These are phyloP conservation scores for Apiotrichum sp. DNA, from an alignment of 1,284 basidiomycete genomes.

Conservation along the genomic window DNA sequence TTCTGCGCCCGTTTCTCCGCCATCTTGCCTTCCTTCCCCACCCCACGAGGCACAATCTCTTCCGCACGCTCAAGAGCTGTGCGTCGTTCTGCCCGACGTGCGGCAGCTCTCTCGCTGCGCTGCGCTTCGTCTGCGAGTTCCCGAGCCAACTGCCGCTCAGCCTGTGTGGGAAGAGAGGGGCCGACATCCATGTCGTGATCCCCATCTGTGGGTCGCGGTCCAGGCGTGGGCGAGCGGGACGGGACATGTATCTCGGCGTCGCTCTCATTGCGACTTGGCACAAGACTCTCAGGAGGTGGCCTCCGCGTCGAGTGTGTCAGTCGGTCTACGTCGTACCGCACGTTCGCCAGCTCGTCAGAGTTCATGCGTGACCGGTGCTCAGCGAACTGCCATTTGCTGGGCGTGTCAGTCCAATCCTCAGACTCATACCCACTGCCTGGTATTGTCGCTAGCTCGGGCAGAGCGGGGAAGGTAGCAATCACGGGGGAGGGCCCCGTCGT, in stretches of 20 bases:
- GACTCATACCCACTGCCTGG: conserved; percentile 26
- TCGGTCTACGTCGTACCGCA: conserved; percentile 13
- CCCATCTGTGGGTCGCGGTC: not conserved
- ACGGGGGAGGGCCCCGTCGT: conserved; percentile 36
- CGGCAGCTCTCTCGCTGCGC: conserved; percentile 11
- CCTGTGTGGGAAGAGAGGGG: not conserved
- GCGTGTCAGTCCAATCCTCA: not conserved
- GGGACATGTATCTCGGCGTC: conserved; percentile 6
- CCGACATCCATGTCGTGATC: not conserved
- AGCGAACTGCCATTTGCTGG: conserved; percentile 40
- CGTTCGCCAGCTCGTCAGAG: conserved; percentile 17
- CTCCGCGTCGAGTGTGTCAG: conserved; percentile 5
- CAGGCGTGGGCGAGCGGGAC: conserved; percentile 5
- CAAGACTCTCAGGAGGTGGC: not conserved
- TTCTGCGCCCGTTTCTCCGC: conserved; percentile 43
- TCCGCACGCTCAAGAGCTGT: conserved; percentile 30
- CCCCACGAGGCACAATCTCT: conserved; percentile 34
- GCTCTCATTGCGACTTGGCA: conserved; percentile 4
- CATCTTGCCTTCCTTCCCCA: conserved; percentile 41
- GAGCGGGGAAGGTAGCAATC: conserved; percentile 28
- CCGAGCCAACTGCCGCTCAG: conserved; percentile 39
- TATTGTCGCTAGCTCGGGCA: conserved; percentile 27
- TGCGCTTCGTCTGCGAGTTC: conserved; percentile 26
- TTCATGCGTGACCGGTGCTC: conserved; percentile 26
- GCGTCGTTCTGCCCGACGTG: conserved; percentile 25